Percentiles rank a stretch among this genome's conserved stretches.
phyloP scores from a whole-genome alignment of 2,329 filamentous ascomycete genomes.

The Arthrobotrys sphaeroides region DNA sequence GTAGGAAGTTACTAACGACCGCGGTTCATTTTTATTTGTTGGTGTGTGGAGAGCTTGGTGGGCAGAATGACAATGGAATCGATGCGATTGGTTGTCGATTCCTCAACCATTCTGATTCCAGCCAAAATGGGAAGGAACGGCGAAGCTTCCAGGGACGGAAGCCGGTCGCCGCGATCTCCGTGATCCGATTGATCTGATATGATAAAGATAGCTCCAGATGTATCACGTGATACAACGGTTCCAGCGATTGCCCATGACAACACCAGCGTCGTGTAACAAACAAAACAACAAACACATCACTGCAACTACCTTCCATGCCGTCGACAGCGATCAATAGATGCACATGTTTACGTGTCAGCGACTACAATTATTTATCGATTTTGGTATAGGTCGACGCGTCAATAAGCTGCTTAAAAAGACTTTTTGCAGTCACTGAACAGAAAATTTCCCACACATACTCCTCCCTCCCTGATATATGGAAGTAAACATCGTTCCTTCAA shows the following conservation, averaged over 20 bases:
- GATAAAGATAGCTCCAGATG: background rate
- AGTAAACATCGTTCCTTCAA: background rate
- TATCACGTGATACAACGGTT: background rate
- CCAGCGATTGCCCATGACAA: background rate
- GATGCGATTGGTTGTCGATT: constrained; percentile 35
- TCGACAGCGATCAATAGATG: background rate
- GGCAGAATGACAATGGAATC: constrained; percentile 39
- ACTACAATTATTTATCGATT: too few species aligned
- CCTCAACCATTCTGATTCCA: background rate
- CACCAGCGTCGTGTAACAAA: background rate
- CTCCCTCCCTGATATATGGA: background rate
- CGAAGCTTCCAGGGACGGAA: background rate
- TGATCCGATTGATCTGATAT: constrained; percentile 1
- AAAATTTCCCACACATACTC: background rate
- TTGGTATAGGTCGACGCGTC: too few species aligned
- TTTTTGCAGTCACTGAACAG: too few species aligned
- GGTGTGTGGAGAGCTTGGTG: constrained; percentile 1
- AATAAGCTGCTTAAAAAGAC: too few species aligned
- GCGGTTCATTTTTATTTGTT: constrained; percentile 21
- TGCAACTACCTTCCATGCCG: background rate
- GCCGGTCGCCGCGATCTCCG: constrained; percentile 1
- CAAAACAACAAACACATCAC: background rate
- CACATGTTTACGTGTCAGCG: too few species aligned
- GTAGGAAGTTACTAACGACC: background rate
- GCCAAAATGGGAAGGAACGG: constrained; percentile 5